Evolutionary conservation across 352 stramenopile species (phyloP), one percentile per base, ranked within the genome.

Genomic region (Poterioochromonas sp.): DNA sequence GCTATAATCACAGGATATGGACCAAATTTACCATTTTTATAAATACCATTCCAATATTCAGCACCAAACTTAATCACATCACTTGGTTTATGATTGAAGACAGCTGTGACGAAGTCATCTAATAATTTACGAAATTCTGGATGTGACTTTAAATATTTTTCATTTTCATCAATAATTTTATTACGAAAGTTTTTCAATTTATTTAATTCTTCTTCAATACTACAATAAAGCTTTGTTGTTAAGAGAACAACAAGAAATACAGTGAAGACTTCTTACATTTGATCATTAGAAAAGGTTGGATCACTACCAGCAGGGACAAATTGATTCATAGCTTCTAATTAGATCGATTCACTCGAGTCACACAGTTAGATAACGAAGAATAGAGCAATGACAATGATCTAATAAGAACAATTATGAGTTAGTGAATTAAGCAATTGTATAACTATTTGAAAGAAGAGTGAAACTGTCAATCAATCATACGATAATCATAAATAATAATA

Each of bases 1-100:
- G 89, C 88, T 73, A 97, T 91, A 69, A 97, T 90, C 18, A 97
- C 82, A 39, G 93, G 92, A 71, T 32, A 37, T 71, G 53, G 70
- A 41, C 63, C 63, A 44, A 15, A 35, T 15, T 12, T 35, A 49
- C 37, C 63, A 49, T 73, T 73, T 26, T 32, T 73, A 8, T 29
- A 29, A 3, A 73, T 26, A 12, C 37, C 37, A 39, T 11, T 65
- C 8, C 74, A 77, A 32, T 34, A 77, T 2, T 70, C 5, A 5
- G 11, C 5, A 37, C 49, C 70, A 77, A 77, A 77, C 20, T 64
- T 70, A 15, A 77, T n/a, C n/a, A 77, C 2, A 41, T 77, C 58
- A 43, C 2, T 39, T 12, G 70, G 70, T 47, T 70, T 64, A 8
- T 77, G n/a, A 26, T 41, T 39, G 8, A 77, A 32, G 3, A 64